Conservation (phyloP, 176 grass and related monocot genomes). For the Juncus inflexus region DNA sequence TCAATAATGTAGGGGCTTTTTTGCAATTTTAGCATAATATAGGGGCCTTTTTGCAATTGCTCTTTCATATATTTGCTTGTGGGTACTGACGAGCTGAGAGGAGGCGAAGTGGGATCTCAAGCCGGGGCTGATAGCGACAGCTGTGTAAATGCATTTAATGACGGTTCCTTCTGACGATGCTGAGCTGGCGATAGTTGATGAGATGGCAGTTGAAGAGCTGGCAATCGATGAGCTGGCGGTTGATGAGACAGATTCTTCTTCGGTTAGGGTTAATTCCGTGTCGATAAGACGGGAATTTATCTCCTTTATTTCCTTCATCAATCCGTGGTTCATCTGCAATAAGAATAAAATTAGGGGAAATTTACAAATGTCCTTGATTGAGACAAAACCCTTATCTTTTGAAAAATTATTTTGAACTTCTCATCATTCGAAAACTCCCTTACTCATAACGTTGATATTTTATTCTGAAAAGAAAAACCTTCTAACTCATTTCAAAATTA, state of each 20-base stretch:
- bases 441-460: too few species aligned
- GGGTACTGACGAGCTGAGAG: constrained; percentile 57
- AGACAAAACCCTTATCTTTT: too few species aligned
- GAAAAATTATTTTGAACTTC: too few species aligned
- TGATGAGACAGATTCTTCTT: constrained; percentile 51
- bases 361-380: too few species aligned
- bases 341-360: neutral
- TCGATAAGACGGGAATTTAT: constrained; percentile 91
- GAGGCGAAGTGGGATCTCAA: constrained; percentile 85
- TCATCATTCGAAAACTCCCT: too few species aligned
- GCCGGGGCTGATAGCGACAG: constrained; percentile 78
- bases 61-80: too few species aligned
- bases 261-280: constrained; percentile 69
- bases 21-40: too few species aligned
- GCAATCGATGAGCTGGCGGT: too few species aligned
- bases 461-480: too few species aligned
- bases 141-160: constrained; percentile 85
- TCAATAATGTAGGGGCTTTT: too few species aligned
- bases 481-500: too few species aligned
- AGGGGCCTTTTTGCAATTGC: too few species aligned
- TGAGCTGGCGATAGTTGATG: neutral
- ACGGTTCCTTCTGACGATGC: constrained; percentile 53
- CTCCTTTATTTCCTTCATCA: constrained; percentile 74
- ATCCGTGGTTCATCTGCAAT: constrained; percentile 62
- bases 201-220: neutral